Evolutionary conservation across 2,329 filamentous ascomycete genomes (phyloP), one percentile per base, ranked within the genome.

Genomic region (Ophiostoma himal-ulmi): DNA sequence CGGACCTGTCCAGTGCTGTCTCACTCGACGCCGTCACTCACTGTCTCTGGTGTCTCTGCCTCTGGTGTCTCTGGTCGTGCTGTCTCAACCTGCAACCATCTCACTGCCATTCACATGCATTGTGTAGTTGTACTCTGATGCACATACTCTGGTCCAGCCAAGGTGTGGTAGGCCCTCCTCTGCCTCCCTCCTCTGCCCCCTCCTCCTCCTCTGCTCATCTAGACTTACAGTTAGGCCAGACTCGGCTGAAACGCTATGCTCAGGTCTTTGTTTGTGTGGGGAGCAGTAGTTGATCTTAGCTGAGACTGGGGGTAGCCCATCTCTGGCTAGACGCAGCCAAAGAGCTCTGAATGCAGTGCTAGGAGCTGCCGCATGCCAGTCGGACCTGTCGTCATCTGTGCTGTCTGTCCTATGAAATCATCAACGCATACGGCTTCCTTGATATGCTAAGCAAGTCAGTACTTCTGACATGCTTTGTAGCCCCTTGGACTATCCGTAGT

Each of bases 381-480:
- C 44, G 52, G 44, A 17, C n/a, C n/a, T 57, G 52, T 57, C 52
- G n/a, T 57, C 52, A 57, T 57, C 8, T 39, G 44, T 20, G 44
- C 52, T 57, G 52, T 48, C 22, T 57, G 52, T 48, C 22, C 52
- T 26, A 57, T 57, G 52, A 57, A 57, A 57, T 57, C n/a, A 26
- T 26, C 52, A 26, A 26, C 52, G 52, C 52, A 57, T 11, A 6
- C 52, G 52, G 30, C n/a, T 57, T 57, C 52, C 52, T 57, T 57
- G 52, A 26, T 26, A 57, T 57, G 22, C n/a, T 22, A 26, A n/a
- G n/a, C 52, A 30, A 26, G 52, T 13, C 52, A 57, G 52, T 57
- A 57, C 52, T 57, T 57, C 52, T 57, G 52, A 26, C 52, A 22
- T 57, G 10, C 52, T 57, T 57, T 57, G 22, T 57, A n/a, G 44